A percentile compares a stretch with the other conserved stretches of the same genome.
These are phyloP conservation scores for Colletotrichum salicis DNA, from an alignment of 2,329 filamentous ascomycete genomes.

Conservation along the genomic window DNA sequence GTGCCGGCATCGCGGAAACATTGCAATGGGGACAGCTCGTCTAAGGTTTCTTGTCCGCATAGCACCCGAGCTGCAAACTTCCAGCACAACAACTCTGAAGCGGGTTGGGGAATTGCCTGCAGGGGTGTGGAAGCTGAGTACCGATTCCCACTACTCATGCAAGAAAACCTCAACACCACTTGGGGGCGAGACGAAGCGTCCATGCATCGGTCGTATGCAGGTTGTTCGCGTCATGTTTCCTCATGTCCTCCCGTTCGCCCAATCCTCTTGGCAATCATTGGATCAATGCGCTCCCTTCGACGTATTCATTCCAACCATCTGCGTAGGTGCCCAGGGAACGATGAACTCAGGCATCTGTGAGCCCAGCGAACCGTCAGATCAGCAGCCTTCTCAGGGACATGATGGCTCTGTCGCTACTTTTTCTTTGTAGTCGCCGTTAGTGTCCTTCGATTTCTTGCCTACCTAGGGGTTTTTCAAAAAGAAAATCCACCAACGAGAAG, in stretches of 20 bases:
- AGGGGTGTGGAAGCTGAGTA: slow-evolving; percentile 9
- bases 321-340: slow-evolving; percentile 30
- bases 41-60: slow-evolving; percentile 14
- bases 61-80: slow-evolving; percentile 7
- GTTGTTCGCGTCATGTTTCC: slow-evolving; percentile 15
- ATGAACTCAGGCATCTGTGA: slow-evolving; percentile 23
- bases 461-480: neutral
- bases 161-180: slow-evolving; percentile 13
- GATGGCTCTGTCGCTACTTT: slow-evolving; percentile 7
- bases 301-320: slow-evolving; percentile 6
- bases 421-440: slow-evolving; percentile 11
- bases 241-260: slow-evolving; percentile 11
- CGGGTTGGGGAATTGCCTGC: slow-evolving; percentile 14
- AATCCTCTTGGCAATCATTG: slow-evolving; percentile 18
- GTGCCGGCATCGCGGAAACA: slow-evolving; percentile 25
- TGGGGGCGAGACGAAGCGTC: slow-evolving; percentile 24
- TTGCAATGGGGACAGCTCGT: slow-evolving; percentile 8
- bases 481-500: slow-evolving; percentile 29
- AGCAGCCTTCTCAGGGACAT: neutral
- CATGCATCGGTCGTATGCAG: slow-evolving; percentile 16
- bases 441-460: neutral
- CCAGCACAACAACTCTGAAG: neutral
- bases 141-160: slow-evolving; percentile 10
- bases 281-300: slow-evolving; percentile 7
- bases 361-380: slow-evolving; percentile 9